Evolutionary conservation across 768 basidiomycete genomes (phyloP).

Genomic region (Kwoniella sp.): DNA sequence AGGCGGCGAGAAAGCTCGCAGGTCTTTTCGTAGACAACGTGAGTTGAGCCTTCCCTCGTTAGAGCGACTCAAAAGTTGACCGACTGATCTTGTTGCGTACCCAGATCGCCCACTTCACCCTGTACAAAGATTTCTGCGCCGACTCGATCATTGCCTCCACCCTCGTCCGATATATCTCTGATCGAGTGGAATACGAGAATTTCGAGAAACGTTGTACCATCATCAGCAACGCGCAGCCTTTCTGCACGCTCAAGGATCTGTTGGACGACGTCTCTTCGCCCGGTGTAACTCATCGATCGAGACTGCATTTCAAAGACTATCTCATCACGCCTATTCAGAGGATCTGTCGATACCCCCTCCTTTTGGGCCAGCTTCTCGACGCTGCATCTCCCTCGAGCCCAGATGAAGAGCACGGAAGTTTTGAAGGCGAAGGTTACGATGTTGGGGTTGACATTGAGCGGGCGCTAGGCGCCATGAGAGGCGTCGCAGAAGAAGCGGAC

Average conservation of each 20-base stretch:
- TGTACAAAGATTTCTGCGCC: conserved; percentile 84
- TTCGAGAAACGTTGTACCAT: conserved; percentile 77
- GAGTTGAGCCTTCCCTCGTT: too few relatives aligned
- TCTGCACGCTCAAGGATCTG: conserved; percentile 51
- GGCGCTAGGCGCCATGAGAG: conserved; percentile 69
- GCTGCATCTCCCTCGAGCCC: conserved; percentile 28
- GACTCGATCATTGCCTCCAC: conserved; percentile 80
- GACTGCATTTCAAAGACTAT: conserved; percentile 68
- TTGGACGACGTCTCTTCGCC: conserved; percentile 31
- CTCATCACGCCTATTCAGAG: conserved; percentile 97
- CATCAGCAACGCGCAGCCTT: conserved; percentile 56
- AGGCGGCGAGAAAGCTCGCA: conserved; percentile 45
- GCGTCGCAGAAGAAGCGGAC: conserved; percentile 75
- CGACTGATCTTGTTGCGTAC: too few relatives aligned
- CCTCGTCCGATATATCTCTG: conserved; percentile 67
- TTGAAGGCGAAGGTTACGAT: conserved; percentile 28
- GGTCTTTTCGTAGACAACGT: conserved; percentile 53
- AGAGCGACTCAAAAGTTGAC: too few relatives aligned
- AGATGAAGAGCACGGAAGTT: conserved; percentile 14
- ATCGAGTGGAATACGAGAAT: conserved; percentile 76
- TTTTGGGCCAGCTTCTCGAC: conserved; percentile 70
- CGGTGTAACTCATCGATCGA: conserved; percentile 31
- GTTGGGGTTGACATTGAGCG: conserved; percentile 49
- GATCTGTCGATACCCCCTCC: conserved; percentile 90
- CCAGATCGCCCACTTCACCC: conserved; percentile 72